Conservation (phyloP, 768 basidiomycete species). For the Kondoa subrosea region DNA sequence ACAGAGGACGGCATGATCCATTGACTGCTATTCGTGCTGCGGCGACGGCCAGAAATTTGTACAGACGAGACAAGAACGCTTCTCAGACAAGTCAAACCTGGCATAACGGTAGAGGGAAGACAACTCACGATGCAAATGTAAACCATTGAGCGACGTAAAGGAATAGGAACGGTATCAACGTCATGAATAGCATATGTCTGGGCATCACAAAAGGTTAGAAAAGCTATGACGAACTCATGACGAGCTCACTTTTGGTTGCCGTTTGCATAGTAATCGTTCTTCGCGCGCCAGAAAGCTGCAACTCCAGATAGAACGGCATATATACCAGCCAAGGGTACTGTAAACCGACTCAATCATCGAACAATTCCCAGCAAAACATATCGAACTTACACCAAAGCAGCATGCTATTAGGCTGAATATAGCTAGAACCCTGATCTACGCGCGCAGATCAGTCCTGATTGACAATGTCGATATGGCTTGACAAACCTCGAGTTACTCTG, state of each 20-base stretch:
- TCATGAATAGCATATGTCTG: not conserved
- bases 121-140: not conserved
- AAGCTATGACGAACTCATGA: too few relatives aligned
- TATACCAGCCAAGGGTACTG: not conserved
- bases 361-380: too few relatives aligned
- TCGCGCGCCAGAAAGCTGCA: not conserved
- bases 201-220: too few relatives aligned
- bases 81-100: too few relatives aligned
- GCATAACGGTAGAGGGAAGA: too few relatives aligned
- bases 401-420: not conserved
- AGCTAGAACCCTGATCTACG: too few relatives aligned
- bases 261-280: not conserved
- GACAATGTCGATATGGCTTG: too few relatives aligned
- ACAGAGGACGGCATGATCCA: not conserved
- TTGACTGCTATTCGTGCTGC: not conserved
- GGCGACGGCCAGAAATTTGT: not conserved
- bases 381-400: not conserved
- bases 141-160: not conserved
- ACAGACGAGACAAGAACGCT: not conserved
- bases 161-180: not conserved
- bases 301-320: not conserved
- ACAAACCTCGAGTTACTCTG: not conserved
- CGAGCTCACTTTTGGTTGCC: not conserved
- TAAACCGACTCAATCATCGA: too few relatives aligned
- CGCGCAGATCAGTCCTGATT: too few relatives aligned